Conservation (phyloP, 495 filamentous ascomycete species). For the Penicillium atrosanguineum region DNA sequence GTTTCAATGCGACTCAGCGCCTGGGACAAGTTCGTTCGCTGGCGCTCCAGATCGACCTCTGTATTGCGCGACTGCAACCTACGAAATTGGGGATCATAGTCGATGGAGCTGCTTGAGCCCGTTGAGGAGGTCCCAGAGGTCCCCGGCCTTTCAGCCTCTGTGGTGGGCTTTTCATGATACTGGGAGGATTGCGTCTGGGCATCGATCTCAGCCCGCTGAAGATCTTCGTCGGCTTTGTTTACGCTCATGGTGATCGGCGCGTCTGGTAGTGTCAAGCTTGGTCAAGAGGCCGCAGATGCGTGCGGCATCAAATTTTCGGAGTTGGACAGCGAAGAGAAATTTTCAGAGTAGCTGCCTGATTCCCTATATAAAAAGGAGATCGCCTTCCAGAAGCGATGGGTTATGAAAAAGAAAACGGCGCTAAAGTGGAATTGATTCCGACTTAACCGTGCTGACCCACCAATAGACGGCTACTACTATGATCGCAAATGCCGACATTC, state of each 20-base stretch:
- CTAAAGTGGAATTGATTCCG: constrained; percentile 7
- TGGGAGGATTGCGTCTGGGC: constrained; percentile 3
- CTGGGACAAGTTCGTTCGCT: constrained; percentile 44
- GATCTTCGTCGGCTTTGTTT: constrained; percentile 6
- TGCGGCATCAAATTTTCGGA: not conserved
- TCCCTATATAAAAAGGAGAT: constrained; percentile 8
- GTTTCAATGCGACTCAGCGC: constrained; percentile 70
- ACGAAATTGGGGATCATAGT: constrained; percentile 29
- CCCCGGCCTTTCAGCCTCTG: constrained; percentile 11
- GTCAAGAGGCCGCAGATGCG: not conserved
- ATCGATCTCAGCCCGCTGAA: constrained; percentile 16
- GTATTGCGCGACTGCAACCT: constrained; percentile 49
- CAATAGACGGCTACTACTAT: constrained; percentile 12
- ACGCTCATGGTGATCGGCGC: constrained; percentile 10
- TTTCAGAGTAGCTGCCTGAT: constrained; percentile 2
- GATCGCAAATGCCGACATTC: constrained; percentile 10
- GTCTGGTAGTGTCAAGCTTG: not conserved
- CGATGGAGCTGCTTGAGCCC: constrained; percentile 30
- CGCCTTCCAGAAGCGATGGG: not conserved
- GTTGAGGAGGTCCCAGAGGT: constrained; percentile 26
- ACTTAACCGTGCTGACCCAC: constrained; percentile 25
- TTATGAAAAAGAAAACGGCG: constrained; percentile 8
- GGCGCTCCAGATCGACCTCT: constrained; percentile 65
- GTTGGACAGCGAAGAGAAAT: not conserved
- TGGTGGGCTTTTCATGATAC: constrained; percentile 16